Conservation (phyloP, 257 asterid species). For the Coffea canephora region DNA sequence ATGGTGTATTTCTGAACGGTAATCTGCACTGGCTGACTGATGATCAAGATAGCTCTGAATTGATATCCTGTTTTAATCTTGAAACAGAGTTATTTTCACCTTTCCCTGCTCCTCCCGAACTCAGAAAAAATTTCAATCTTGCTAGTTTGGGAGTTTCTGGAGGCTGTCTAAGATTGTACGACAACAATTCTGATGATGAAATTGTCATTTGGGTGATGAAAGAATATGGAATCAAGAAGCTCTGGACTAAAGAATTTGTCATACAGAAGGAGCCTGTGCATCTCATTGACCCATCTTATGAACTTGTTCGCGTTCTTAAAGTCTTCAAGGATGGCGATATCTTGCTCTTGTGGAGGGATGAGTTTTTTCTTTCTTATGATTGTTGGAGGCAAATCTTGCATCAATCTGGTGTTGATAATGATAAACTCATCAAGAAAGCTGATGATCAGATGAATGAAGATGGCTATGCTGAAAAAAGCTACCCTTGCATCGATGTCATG, state of each 20-base stretch:
- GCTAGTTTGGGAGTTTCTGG: slow-evolving; percentile 17
- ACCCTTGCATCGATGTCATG: slow-evolving; percentile 8
- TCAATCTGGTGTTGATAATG: background rate
- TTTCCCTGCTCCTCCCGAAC: slow-evolving; percentile 17
- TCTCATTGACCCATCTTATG: background rate
- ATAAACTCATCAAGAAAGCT: background rate
- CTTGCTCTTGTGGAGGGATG: slow-evolving; percentile 35
- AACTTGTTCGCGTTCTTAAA: slow-evolving; percentile 26
- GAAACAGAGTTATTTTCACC: slow-evolving; percentile 26
- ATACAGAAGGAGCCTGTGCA: slow-evolving; percentile 14
- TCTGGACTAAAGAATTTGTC: slow-evolving; percentile 35
- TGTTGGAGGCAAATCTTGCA: slow-evolving; percentile 19
- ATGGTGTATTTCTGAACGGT: slow-evolving; percentile 34
- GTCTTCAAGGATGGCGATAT: slow-evolving; percentile 40
- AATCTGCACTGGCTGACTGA: slow-evolving; percentile 49
- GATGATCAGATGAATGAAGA: background rate
- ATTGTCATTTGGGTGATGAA: slow-evolving; percentile 50
- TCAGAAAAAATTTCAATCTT: background rate
- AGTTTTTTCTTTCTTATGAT: slow-evolving; percentile 24
- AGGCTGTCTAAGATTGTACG: slow-evolving; percentile 24
- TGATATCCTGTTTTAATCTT: slow-evolving; percentile 51
- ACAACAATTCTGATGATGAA: slow-evolving; percentile 26
- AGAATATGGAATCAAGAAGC: slow-evolving; percentile 35
- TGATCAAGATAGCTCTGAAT: slow-evolving; percentile 34
- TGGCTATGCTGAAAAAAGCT: background rate